Evolutionary conservation across 768 basidiomycete species (phyloP).

Genomic region (Kondoa subrosea): DNA sequence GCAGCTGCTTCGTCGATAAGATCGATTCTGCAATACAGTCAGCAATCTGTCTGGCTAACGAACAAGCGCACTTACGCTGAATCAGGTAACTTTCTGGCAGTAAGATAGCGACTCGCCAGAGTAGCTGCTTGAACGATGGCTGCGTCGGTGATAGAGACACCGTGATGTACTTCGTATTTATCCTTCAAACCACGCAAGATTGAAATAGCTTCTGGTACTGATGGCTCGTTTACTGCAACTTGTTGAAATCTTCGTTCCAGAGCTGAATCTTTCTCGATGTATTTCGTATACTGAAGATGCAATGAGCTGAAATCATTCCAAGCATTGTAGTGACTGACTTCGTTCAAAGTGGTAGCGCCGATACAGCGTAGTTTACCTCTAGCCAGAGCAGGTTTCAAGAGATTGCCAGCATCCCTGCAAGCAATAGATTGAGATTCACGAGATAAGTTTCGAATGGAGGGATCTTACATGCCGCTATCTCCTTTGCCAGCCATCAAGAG

Average conservation of each 20-base stretch:
- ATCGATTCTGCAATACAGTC: constrained; percentile 40
- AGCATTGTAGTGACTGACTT: constrained; percentile 49
- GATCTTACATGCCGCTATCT: background rate
- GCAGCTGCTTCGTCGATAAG: constrained; percentile 86
- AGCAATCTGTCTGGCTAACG: background rate
- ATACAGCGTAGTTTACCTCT: constrained; percentile 62
- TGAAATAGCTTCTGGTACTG: constrained; percentile 71
- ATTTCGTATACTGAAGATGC: constrained; percentile 84
- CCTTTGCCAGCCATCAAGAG: constrained; percentile 83
- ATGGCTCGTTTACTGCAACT: constrained; percentile 78
- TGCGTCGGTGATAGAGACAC: constrained; percentile 71
- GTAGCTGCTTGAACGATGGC: constrained; percentile 77
- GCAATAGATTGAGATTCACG: too few species aligned
- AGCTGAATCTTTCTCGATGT: constrained; percentile 71
- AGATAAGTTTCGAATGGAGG: constrained; percentile 24
- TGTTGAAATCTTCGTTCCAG: constrained; percentile 26
- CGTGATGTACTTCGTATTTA: constrained; percentile 80
- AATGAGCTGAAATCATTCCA: constrained; percentile 78
- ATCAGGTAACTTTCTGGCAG: constrained; percentile 35
- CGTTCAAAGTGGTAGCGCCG: constrained; percentile 77
- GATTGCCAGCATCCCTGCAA: constrained; percentile 65
- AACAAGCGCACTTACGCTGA: constrained; percentile 18
- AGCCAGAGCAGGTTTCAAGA: constrained; percentile 62
- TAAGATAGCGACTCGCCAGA: constrained; percentile 78
- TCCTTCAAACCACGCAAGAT: constrained; percentile 88